Conservation (phyloP, 2,329 filamentous ascomycete species). For the Fusarium kyushuense region DNA sequence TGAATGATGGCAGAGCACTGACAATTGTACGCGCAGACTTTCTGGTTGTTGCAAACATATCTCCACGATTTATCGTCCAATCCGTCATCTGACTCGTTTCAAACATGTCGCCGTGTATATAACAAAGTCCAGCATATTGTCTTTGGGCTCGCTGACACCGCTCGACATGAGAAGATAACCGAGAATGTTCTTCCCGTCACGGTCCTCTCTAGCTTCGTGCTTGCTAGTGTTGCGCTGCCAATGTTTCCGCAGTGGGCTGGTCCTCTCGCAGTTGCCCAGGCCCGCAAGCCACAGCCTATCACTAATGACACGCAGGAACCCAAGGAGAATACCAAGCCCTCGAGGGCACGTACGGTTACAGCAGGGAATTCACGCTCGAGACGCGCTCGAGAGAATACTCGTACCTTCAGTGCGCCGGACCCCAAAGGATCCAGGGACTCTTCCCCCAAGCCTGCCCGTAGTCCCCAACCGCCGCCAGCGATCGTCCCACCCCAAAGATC, state of each 20-base stretch:
- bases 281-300: conserved; percentile 74
- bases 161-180: conserved; percentile 79
- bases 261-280: conserved; percentile 84
- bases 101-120: conserved; percentile 85
- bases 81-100: conserved; percentile 81
- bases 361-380: conserved; percentile 63
- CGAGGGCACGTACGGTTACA: conserved; percentile 76
- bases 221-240: conserved; percentile 81
- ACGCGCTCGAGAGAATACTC: conserved; percentile 59
- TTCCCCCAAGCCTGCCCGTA: conserved; percentile 47
- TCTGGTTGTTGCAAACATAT: conserved; percentile 92
- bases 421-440: conserved; percentile 48
- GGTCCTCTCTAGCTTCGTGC: conserved; percentile 82
- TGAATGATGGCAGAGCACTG: conserved; percentile 19
- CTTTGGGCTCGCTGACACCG: conserved; percentile 79
- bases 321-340: conserved; percentile 59
- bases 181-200: conserved; percentile 86
- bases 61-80: conserved; percentile 82
- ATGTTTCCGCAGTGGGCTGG: conserved; percentile 82
- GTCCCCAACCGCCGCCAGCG: conserved; percentile 35
- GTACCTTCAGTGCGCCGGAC: conserved; percentile 61
- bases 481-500: conserved; percentile 44
- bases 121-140: conserved; percentile 91
- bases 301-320: conserved; percentile 51
- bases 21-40: conserved; percentile 69